These are phyloP conservation scores for Nannizziopsis barbatae DNA, from an alignment of 2,329 filamentous ascomycete genomes.

Conservation along the genomic window DNA sequence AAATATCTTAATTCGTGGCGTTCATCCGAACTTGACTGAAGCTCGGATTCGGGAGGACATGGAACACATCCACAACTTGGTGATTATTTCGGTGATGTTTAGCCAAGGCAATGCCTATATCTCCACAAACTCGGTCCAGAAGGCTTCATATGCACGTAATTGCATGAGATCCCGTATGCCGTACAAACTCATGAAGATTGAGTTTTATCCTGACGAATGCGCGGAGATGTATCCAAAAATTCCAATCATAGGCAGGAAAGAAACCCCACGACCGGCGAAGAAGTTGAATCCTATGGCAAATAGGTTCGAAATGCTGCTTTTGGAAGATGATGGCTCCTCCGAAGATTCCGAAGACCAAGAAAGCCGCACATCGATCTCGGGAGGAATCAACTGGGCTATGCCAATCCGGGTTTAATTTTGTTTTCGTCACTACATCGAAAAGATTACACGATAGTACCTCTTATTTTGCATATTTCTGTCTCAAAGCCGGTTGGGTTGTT, in stretches of 20 bases:
- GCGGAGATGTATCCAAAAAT: constrained; percentile 43
- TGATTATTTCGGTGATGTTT: constrained; percentile 56
- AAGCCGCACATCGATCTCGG: constrained; percentile 14
- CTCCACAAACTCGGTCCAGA: constrained; percentile 64
- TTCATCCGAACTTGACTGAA: constrained; percentile 49
- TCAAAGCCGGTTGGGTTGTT: neutral
- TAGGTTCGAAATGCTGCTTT: constrained; percentile 50
- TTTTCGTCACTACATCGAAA: no score
- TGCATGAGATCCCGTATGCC: constrained; percentile 60
- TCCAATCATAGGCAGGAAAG: constrained; percentile 24
- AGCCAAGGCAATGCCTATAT: constrained; percentile 52
- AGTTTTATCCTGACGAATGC: constrained; percentile 64
- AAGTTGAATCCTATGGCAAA: constrained; percentile 40
- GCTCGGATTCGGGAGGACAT: constrained; percentile 58
- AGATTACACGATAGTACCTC: no score
- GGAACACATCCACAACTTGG: constrained; percentile 70
- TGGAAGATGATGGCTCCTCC: constrained; percentile 38
- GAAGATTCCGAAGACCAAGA: constrained; percentile 20
- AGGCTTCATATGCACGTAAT: constrained; percentile 61
- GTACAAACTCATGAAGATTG: constrained; percentile 61
- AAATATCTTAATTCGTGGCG: constrained; percentile 58
- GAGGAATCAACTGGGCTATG: constrained; percentile 14
- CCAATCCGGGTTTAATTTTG: constrained; percentile 14
- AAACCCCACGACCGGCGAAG: constrained; percentile 28
- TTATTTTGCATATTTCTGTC: neutral